Conservation (phyloP, 2,329 filamentous ascomycete species). For the Calonectria honghensis region DNA sequence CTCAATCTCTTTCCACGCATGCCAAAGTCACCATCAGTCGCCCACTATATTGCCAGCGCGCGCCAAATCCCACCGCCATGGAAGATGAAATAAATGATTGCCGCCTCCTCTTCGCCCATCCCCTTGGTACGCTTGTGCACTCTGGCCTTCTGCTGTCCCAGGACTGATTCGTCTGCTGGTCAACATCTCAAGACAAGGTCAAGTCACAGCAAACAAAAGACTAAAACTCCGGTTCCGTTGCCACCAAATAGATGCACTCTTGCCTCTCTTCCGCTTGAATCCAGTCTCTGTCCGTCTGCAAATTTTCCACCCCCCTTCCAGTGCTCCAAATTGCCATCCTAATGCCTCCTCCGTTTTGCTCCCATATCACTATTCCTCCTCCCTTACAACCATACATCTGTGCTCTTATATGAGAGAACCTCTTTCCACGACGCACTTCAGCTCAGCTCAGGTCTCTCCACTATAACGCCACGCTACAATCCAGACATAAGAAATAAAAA, state of each 20-base stretch:
- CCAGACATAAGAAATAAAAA: slow-evolving; percentile 51
- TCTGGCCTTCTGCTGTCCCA: slow-evolving; percentile 31
- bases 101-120: slow-evolving; percentile 29
- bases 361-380: slow-evolving; percentile 21
- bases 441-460: slow-evolving; percentile 45
- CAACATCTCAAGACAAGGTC: slow-evolving; percentile 38
- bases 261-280: slow-evolving; percentile 42
- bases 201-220: slow-evolving; percentile 39
- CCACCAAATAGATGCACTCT: slow-evolving; percentile 38
- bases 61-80: slow-evolving; percentile 19
- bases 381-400: slow-evolving; percentile 21
- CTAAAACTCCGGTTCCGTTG: slow-evolving; percentile 47
- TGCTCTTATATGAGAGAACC: slow-evolving; percentile 42
- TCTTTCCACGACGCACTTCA: slow-evolving; percentile 41
- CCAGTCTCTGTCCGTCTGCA: slow-evolving; percentile 49
- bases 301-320: slow-evolving; percentile 27
- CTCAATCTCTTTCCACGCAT: neutral
- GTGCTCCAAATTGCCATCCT: slow-evolving; percentile 4
- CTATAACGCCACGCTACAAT: slow-evolving; percentile 56
- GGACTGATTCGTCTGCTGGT: slow-evolving; percentile 26
- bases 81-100: slow-evolving; percentile 30
- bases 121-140: slow-evolving; percentile 5
- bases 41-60: neutral
- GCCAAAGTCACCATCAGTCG: neutral
- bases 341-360: slow-evolving; percentile 26